A percentile compares a stretch with the other conserved stretches of the same genome.
Evolutionary conservation across 805 yeast species (phyloP).

Genomic region (Sungouiella thailandica): DNA sequence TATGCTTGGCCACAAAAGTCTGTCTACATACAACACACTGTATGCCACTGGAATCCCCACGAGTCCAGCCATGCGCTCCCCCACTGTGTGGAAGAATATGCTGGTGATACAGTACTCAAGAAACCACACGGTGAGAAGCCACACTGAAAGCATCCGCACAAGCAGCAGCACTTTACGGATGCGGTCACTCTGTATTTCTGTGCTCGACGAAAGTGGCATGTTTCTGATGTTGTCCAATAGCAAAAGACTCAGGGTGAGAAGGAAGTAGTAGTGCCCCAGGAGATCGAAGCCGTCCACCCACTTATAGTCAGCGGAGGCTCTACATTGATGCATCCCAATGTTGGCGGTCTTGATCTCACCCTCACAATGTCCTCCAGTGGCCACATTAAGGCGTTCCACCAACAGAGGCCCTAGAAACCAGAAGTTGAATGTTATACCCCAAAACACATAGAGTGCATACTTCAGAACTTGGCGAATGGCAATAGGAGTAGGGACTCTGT

Average conservation of each 20-base stretch:
- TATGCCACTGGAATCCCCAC: slow-evolving; percentile 4
- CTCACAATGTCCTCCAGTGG: slow-evolving; percentile 13
- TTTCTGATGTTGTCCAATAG: slow-evolving; percentile 1
- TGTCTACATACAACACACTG: too few species aligned
- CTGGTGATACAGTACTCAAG: slow-evolving; percentile 11
- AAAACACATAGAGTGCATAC: slow-evolving; percentile 9
- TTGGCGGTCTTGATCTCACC: neutral
- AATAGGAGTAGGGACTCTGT: slow-evolving; percentile 3
- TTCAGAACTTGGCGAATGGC: slow-evolving; percentile 4
- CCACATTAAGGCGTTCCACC: slow-evolving; percentile 22
- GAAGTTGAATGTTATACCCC: slow-evolving; percentile 10
- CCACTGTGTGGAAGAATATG: slow-evolving; percentile 12
- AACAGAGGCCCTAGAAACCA: slow-evolving; percentile 36
- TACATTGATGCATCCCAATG: slow-evolving; percentile 4
- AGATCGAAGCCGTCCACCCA: slow-evolving; percentile 14
- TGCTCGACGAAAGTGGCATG: neutral
- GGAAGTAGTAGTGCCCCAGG: slow-evolving; percentile 12
- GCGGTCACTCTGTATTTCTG: neutral
- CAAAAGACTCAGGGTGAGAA: slow-evolving; percentile 9
- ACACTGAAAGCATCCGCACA: neutral
- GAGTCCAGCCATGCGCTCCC: slow-evolving; percentile 10
- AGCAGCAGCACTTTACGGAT: neutral
- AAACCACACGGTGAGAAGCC: slow-evolving; percentile 8
- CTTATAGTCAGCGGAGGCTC: slow-evolving; percentile 1
- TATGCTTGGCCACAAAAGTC: too few species aligned